Evolutionary conservation across 305 asterid genomes (phyloP), one percentile per base, ranked within the genome.

Genomic region (Plantago coronopus): DNA sequence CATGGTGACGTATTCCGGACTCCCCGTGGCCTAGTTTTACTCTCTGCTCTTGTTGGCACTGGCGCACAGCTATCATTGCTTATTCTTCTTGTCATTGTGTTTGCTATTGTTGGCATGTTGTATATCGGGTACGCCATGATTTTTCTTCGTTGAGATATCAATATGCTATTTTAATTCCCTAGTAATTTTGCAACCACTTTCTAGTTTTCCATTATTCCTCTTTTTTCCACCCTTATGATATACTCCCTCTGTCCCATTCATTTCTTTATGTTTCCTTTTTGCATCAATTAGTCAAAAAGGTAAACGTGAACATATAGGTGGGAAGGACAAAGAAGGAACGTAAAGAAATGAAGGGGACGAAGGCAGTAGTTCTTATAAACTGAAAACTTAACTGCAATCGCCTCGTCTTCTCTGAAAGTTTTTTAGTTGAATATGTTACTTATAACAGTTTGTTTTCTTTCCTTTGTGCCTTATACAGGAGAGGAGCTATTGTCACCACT

Each of bases 1-100:
- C 95, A 85, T 54, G 95, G 95, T 49, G 95, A 85, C 57, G 91
- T 83, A 45, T 85, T 85, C 51, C 86, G 95, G 54, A 80, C 91
- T 63, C 78, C 95, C 34, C 74, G 63, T 25, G 70, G 66, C 73
- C 61, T 85, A 54, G 84, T 80, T 61, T 65, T 83, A 48, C 74
- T 85, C 22, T 77, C 91, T 61, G 91, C 95, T 25, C 76, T 85
- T 59, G 91, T 85, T 31, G 95, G 95, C 55, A 85, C 91, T 51
- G 95, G 95, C 38, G 83, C 91, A 65, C 95, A 85, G 69, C 79
- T 85, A 58, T 73, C 95, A 57, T 57, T 79, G 18, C 91, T 85
- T 56, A 81, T 81, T 83, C 80, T 81, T 65, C 84, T 83, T 7
- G 91, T 85, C 76, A 85, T 85, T 74, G 61, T 81, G 56, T 63